phyloP scores from a whole-genome alignment of 2,329 filamentous ascomycete species.

The Diaporthe vaccinii region DNA sequence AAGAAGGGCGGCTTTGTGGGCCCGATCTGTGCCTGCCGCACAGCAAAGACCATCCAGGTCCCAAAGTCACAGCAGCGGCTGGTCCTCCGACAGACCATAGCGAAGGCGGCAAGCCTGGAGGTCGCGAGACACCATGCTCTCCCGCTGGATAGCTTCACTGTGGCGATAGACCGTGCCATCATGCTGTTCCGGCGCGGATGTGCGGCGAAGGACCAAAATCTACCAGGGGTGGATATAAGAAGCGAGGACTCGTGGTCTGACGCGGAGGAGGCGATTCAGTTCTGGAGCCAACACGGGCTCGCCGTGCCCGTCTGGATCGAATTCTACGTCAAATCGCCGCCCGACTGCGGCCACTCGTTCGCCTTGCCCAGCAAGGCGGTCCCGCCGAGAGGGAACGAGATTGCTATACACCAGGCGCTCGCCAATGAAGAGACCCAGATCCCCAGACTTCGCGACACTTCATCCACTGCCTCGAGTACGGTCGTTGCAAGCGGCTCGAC shows the following conservation, averaged over 20 bases:
- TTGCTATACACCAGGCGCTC: constrained; percentile 19
- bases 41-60: not conserved
- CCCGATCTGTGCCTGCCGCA: constrained; percentile 13
- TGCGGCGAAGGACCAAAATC: constrained; percentile 9
- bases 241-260: constrained; percentile 12
- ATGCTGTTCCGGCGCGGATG: constrained; percentile 3
- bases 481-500: constrained; percentile 15
- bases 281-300: constrained; percentile 10
- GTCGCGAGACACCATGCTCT: not conserved
- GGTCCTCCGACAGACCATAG: constrained; percentile 11
- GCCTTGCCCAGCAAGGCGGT: not conserved
- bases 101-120: constrained; percentile 16
- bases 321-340: constrained; percentile 14
- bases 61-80: constrained; percentile 4
- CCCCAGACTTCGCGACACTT: not conserved
- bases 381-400: constrained; percentile 10
- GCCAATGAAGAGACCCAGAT: constrained; percentile 21
- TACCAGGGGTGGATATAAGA: constrained; percentile 11
- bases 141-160: constrained; percentile 8
- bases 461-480: not conserved
- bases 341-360: not conserved
- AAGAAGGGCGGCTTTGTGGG: constrained; percentile 11
- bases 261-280: constrained; percentile 13
- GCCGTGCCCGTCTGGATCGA: constrained; percentile 19
- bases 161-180: constrained; percentile 6